phyloP scores from a whole-genome alignment of 2,329 filamentous ascomycete species.

The Diaporthe vexans region DNA sequence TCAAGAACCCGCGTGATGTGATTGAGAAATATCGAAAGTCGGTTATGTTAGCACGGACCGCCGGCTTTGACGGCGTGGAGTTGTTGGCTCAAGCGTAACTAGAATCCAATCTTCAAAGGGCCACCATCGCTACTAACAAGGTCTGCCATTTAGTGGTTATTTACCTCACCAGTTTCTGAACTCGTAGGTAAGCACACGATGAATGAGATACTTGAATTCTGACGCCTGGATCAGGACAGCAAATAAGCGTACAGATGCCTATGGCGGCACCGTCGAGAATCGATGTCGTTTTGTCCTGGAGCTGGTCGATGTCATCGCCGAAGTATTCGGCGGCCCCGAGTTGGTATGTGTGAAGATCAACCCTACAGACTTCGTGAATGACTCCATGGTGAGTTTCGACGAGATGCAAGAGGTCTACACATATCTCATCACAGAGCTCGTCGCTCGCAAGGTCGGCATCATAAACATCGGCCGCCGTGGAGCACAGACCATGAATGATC shows the following conservation, averaged over 20 bases:
- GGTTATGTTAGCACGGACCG: slow-evolving; percentile 45
- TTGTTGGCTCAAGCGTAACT: slow-evolving; percentile 38
- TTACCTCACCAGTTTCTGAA: slow-evolving; percentile 35
- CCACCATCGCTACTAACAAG: background rate
- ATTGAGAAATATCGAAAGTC: slow-evolving; percentile 43
- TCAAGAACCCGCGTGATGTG: slow-evolving; percentile 28
- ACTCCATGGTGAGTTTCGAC: too few species aligned
- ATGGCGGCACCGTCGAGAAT: slow-evolving; percentile 65
- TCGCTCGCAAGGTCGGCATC: too few species aligned
- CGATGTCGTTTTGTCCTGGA: slow-evolving; percentile 63
- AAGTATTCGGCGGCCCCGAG: slow-evolving; percentile 43
- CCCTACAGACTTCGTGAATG: too few species aligned
- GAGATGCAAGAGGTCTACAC: too few species aligned
- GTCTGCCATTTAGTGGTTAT: slow-evolving; percentile 12
- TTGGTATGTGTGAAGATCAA: slow-evolving; percentile 35
- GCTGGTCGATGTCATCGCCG: slow-evolving; percentile 53
- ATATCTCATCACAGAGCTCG: too few species aligned
- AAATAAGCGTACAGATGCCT: slow-evolving; percentile 64
- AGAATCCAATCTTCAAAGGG: too few species aligned
- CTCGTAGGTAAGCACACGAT: slow-evolving; percentile 12
- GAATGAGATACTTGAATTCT: too few species aligned
- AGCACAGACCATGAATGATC: too few species aligned
- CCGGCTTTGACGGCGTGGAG: slow-evolving; percentile 65
- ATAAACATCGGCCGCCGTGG: too few species aligned
- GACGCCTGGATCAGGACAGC: slow-evolving; percentile 46